Conservation (phyloP, 495 filamentous ascomycete genomes). For the Aspergillus diversus region DNA sequence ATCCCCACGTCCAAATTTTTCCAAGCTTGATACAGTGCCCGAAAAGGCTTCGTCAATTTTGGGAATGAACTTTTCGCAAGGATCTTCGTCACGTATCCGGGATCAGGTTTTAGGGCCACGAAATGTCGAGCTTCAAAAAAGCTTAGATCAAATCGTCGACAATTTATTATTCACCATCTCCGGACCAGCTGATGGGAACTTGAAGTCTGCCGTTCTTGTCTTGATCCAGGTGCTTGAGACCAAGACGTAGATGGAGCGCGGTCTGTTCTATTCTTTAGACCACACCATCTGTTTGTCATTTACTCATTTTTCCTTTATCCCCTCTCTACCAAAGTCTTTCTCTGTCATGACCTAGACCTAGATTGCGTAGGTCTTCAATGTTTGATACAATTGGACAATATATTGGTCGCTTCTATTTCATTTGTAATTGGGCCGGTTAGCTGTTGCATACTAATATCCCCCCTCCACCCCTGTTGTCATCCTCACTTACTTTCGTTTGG, state of each 20-base stretch:
- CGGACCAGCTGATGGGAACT: conserved; percentile 39
- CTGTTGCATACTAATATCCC: conserved; percentile 2
- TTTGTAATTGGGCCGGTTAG: neutral
- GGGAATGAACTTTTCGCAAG: conserved; percentile 38
- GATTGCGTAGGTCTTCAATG: conserved; percentile 16
- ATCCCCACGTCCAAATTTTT: conserved; percentile 27
- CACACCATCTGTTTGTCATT: conserved; percentile 7
- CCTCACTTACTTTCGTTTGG: neutral
- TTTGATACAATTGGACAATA: neutral
- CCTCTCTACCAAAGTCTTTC: conserved; percentile 5
- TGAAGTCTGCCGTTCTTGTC: conserved; percentile 48
- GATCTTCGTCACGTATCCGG: conserved; percentile 34
- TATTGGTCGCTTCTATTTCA: neutral
- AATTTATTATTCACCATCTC: conserved; percentile 45
- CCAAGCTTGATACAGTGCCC: conserved; percentile 39
- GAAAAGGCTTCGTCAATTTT: conserved; percentile 42
- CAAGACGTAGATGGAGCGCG: conserved; percentile 25
- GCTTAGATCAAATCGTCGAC: conserved; percentile 47
- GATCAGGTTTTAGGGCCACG: conserved; percentile 38
- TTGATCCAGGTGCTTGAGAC: conserved; percentile 47
- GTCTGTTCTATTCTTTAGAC: neutral
- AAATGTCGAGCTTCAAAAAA: conserved; percentile 36
- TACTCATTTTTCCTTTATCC: conserved; percentile 13
- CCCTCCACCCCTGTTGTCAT: conserved; percentile 1
- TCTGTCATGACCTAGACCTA: conserved; percentile 11